Percentiles rank a stretch among this genome's conserved stretches.
These are phyloP conservation scores for Verticillium longisporum DNA, from an alignment of 2,329 filamentous ascomycete genomes.

Conservation along the genomic window DNA sequence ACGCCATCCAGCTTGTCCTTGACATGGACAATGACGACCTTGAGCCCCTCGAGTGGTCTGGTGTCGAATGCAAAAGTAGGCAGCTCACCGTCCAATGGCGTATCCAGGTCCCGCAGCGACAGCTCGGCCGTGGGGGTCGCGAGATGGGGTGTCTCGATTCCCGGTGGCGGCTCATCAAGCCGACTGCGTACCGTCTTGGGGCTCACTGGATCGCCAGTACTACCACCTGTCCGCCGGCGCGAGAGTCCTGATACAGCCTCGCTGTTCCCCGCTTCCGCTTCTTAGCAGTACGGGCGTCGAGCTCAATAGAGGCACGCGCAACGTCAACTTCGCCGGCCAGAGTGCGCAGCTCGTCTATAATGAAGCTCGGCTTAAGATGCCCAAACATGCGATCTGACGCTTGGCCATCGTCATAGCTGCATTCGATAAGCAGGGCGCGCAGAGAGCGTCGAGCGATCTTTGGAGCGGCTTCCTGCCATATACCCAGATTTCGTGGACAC, in stretches of 20 bases:
- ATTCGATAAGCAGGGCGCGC: slow-evolving; percentile 87
- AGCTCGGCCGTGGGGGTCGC: slow-evolving; percentile 42
- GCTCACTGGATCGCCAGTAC: slow-evolving; percentile 42
- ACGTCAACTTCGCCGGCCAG: slow-evolving; percentile 63
- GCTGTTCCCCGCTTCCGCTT: slow-evolving; percentile 58
- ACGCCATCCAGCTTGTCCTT: slow-evolving; percentile 81
- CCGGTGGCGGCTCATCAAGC: not conserved
- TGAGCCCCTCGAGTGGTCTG: slow-evolving; percentile 63
- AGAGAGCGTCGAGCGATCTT: slow-evolving; percentile 71
- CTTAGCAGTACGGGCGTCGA: slow-evolving; percentile 29
- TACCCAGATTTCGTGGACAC: slow-evolving; percentile 68
- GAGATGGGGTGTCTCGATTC: slow-evolving; percentile 30
- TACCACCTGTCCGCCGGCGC: slow-evolving; percentile 7
- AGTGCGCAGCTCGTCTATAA: slow-evolving; percentile 69
- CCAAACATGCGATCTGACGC: slow-evolving; percentile 76
- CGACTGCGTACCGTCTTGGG: slow-evolving; percentile 33
- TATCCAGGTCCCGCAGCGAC: slow-evolving; percentile 29
- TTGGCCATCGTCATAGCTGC: slow-evolving; percentile 80
- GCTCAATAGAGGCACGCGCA: not conserved
- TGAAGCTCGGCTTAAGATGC: slow-evolving; percentile 76
- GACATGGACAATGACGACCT: slow-evolving; percentile 85
- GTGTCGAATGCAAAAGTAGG: slow-evolving; percentile 9
- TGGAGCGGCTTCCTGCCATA: slow-evolving; percentile 85
- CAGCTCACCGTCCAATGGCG: not conserved
- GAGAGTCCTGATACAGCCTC: slow-evolving; percentile 16